These are phyloP conservation scores for Oryza meyeriana DNA, from an alignment of 176 grass and related monocot genomes.

Conservation along the genomic window DNA sequence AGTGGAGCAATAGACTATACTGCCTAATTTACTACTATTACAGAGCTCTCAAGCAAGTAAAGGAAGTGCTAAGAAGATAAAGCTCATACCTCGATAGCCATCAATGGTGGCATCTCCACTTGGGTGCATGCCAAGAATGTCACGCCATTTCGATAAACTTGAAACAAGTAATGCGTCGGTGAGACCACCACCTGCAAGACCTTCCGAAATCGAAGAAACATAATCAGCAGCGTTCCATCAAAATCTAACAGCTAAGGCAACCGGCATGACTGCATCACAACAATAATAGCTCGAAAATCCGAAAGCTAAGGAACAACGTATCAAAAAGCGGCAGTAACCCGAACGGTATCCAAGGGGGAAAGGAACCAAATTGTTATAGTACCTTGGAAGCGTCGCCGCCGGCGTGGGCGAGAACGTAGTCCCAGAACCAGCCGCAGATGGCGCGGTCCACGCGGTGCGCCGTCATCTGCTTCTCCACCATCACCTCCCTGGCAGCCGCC, in stretches of 20 bases:
- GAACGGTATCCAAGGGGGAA: not conserved
- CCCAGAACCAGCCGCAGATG: slow-evolving; percentile 91
- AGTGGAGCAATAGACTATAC: not conserved
- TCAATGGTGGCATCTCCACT: slow-evolving; percentile 78
- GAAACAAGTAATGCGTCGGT: slow-evolving; percentile 93
- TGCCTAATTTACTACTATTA: not conserved
- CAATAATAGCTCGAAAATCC: not conserved
- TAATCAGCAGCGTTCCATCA: not conserved
- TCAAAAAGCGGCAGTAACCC: not conserved
- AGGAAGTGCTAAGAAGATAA: not conserved
- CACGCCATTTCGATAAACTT: slow-evolving; percentile 60
- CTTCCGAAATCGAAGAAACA: slow-evolving; percentile 26
- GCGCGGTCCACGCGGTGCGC: slow-evolving; percentile 80
- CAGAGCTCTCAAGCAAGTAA: not conserved
- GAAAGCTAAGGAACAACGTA: not conserved
- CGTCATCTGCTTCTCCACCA: slow-evolving; percentile 95
- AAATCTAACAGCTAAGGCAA: not conserved
- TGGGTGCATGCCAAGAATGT: slow-evolving; percentile 84
- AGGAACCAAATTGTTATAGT: not conserved
- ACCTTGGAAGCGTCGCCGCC: slow-evolving; percentile 77
- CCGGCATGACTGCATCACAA: not conserved
- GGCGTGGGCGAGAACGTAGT: slow-evolving; percentile 62
- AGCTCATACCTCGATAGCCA: slow-evolving; percentile 68
- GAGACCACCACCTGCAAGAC: slow-evolving; percentile 77
- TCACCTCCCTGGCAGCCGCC: slow-evolving; percentile 61